Conservation (phyloP, 495 filamentous ascomycete genomes). For the Massariosphaeria phaeospora region DNA sequence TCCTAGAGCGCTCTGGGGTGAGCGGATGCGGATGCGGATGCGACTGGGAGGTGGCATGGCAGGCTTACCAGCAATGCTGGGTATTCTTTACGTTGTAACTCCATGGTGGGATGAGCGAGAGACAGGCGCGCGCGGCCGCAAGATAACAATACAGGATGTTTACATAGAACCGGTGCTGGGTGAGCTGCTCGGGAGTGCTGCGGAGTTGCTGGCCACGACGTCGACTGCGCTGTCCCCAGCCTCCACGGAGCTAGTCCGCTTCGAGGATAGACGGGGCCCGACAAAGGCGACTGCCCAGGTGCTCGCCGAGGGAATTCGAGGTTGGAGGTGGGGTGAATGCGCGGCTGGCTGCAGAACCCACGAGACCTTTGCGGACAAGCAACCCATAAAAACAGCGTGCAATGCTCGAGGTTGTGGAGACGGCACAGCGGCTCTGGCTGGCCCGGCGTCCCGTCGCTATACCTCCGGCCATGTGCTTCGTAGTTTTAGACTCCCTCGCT, state of each 20-base stretch:
- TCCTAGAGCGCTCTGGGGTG: conserved; percentile 52
- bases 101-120: conserved; percentile 49
- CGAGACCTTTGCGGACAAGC: too few relatives aligned
- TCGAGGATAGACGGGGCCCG: conserved; percentile 5
- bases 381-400: too few relatives aligned
- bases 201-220: conserved; percentile 20
- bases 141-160: conserved; percentile 7
- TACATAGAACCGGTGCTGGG: conserved; percentile 24
- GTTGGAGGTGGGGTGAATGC: too few relatives aligned
- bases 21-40: conserved; percentile 29
- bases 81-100: conserved; percentile 88
- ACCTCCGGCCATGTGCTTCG: background rate
- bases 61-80: conserved; percentile 85
- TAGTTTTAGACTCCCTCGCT: background rate
- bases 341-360: too few relatives aligned
- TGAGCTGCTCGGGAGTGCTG: conserved; percentile 16
- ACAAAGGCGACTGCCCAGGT: too few relatives aligned
- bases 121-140: conserved; percentile 20
- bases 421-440: too few relatives aligned
- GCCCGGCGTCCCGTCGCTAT: too few relatives aligned
- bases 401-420: too few relatives aligned
- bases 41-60: background rate
- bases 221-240: conserved; percentile 25
- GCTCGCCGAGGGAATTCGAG: too few relatives aligned
- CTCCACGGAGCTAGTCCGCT: conserved; percentile 2